Evolutionary conservation across 176 grass and related monocot species (phyloP), one percentile per base, ranked within the genome.

Genomic region (Musa schizocarpa): DNA sequence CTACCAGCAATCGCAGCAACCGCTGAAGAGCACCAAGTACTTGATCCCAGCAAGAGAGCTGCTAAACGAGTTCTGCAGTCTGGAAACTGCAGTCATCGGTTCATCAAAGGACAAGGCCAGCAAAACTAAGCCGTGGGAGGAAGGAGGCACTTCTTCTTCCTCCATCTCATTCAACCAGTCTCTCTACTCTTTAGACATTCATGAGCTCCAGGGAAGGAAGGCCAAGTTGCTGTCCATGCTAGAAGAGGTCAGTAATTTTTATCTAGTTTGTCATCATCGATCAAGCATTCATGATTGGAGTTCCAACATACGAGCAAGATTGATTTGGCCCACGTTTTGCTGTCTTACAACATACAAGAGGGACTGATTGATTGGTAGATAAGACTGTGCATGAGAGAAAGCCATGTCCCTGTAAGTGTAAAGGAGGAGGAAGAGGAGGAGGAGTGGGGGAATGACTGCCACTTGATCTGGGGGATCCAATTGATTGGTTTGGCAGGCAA

Each of bases 221-320:
- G 80, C 89, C 74, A 94, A 87, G 71, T 88, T 99, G 76, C 83
- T 85, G 81, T 27, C 92, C 76, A 88, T 99, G 91, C 88, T 99
- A 52, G 88, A 99, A 75, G 96, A 99, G 96, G 96, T 99, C 82
- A 90, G 84, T 62, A 58, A 34, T 55, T 43, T 43, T 43, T 43
- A 43, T 43, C 34, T 43, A 43, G 34, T 43, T 43, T 43, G 34
- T 43, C 34, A 43, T 43, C 34, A 43, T 43, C 34, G 34, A 6
- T 43, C 34, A 6, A 43, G 4, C 4, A 4, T 43, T 0, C 34
- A 43, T 43, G 34, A 43, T 43, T 43, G 34, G 34, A 43, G 34
- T 43, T 43, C 34, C 34, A 43, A 43, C 64, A 66, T 19, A 67
- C 62, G 52, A 22, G 13, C 52, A 29, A 56, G 61, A 77, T 68